A percentile compares a stretch with the other conserved stretches of the same genome.
These are phyloP conservation scores for Aspergillus asperescens DNA, from an alignment of 495 filamentous ascomycete genomes.

Conservation along the genomic window DNA sequence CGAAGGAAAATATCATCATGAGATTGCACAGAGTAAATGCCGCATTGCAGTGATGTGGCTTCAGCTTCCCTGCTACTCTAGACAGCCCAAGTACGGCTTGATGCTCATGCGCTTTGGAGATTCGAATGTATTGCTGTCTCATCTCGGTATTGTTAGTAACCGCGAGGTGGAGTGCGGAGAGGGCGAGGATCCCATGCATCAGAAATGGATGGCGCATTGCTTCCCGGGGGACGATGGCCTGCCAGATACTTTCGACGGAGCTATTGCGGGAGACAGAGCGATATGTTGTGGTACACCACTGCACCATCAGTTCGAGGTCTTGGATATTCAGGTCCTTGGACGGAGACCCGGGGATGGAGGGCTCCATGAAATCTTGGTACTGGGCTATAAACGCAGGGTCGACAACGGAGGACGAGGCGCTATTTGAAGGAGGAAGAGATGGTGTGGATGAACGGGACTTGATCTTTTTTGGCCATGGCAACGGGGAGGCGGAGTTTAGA, in stretches of 20 bases:
- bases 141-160: conserved; percentile 11
- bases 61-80: conserved; percentile 23
- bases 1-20: conserved; percentile 43
- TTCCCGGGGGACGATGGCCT: conserved; percentile 38
- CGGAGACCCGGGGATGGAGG: background rate
- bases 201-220: conserved; percentile 42
- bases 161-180: conserved; percentile 45
- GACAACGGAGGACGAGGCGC: conserved; percentile 8
- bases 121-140: conserved; percentile 25
- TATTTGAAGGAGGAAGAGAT: conserved; percentile 14
- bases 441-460: conserved; percentile 19
- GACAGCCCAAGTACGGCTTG: conserved; percentile 33
- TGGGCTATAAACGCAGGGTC: conserved; percentile 8
- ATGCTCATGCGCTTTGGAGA: conserved; percentile 35
- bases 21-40: conserved; percentile 43
- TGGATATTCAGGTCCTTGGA: conserved; percentile 18
- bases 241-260: conserved; percentile 40
- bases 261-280: conserved; percentile 32
- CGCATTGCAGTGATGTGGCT: conserved; percentile 38
- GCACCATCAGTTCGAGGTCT: conserved; percentile 45
- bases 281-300: conserved; percentile 44
- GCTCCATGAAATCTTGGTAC: conserved; percentile 12
- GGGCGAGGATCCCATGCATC: conserved; percentile 46
- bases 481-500: conserved; percentile 21
- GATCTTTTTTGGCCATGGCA: conserved; percentile 24